Evolutionary conservation across 2,329 filamentous ascomycete genomes (phyloP), one percentile per base, ranked within the genome.

Genomic region (Alternaria gansuensis): DNA sequence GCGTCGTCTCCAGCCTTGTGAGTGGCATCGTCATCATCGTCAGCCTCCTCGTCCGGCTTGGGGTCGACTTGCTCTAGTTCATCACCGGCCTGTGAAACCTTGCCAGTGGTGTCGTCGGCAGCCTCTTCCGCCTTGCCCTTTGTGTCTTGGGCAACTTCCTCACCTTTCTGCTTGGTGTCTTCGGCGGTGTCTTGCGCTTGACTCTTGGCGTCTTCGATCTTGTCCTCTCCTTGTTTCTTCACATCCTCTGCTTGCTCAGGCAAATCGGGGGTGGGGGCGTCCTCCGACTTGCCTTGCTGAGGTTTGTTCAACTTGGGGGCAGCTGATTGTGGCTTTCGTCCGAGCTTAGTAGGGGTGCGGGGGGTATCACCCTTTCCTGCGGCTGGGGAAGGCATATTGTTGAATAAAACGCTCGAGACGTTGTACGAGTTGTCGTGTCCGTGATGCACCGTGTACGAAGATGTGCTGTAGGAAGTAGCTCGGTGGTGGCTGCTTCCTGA

Each of bases 301-400:
- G 69, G 66, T 73, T 77, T 73, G 71, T 81, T 79, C 53, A 81
- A 71, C 72, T 81, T 81, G 41, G 78, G 76, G 23, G 76, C 75
- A 59, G 75, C 63, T 63, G 69, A 67, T 63, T 78, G 77, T 55
- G 77, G 71, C 74, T 81, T 81, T 64, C 80, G 71, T 61, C 79
- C 78, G 64, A 83, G 78, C 77, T 83, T 83, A 45, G 82, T 83
- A 36, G 82, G 81, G 61, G 82, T 83, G 75, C 81, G 81, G 67
- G 81, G 82, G 63, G 75, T 72, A 50, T 78, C 77, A 72, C 78
- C 72, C 77, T 82, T 83, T 73, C 81, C 81, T 64, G 82, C 81
- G 65, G 82, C 81, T 69, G 82, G 81, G 58, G 82, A 82, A 70
- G 81, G 81, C 82, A 83, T 83, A 52, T 66, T 83, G 55, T 66